phyloP scores from a whole-genome alignment of 2,329 filamentous ascomycete species.

The Trichoderma atrobrunneum region DNA sequence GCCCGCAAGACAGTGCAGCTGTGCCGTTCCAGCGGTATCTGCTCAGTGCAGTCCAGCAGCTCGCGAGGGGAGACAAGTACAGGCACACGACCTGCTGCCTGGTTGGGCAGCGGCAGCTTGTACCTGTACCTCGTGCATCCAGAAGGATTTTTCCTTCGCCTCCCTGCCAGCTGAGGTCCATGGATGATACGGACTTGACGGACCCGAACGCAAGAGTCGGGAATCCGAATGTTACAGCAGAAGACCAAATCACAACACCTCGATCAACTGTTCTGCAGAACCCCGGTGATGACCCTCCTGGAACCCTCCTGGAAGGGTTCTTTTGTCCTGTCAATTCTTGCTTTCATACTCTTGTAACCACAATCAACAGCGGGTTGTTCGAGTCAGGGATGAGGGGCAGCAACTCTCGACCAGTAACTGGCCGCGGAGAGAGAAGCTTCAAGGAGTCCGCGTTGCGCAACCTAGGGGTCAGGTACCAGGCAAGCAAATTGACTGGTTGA shows the following conservation, averaged over 20 bases:
- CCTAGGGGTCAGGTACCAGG: neutral
- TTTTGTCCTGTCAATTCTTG: neutral
- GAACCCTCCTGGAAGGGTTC: neutral
- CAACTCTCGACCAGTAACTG: conserved; percentile 4
- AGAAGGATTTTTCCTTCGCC: neutral
- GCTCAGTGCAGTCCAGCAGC: neutral
- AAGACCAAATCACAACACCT: neutral
- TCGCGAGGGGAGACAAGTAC: neutral
- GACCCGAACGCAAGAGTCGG: neutral
- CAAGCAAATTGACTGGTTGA: conserved; percentile 10
- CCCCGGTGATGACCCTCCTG: neutral
- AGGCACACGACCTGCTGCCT: neutral
- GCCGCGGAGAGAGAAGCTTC: neutral
- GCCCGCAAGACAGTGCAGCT: conserved; percentile 12
- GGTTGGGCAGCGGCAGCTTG: neutral
- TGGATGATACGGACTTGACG: neutral
- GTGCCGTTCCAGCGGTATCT: conserved; percentile 13
- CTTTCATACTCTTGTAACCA: neutral
- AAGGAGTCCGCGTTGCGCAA: neutral
- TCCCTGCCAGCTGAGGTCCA: conserved; percentile 1
- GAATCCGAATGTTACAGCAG: neutral
- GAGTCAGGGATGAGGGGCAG: conserved; percentile 1
- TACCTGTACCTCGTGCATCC: neutral
- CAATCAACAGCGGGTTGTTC: neutral
- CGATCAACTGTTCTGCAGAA: neutral